Conservation (phyloP, 1,284 basidiomycete species). For the Malassezia restricta region DNA sequence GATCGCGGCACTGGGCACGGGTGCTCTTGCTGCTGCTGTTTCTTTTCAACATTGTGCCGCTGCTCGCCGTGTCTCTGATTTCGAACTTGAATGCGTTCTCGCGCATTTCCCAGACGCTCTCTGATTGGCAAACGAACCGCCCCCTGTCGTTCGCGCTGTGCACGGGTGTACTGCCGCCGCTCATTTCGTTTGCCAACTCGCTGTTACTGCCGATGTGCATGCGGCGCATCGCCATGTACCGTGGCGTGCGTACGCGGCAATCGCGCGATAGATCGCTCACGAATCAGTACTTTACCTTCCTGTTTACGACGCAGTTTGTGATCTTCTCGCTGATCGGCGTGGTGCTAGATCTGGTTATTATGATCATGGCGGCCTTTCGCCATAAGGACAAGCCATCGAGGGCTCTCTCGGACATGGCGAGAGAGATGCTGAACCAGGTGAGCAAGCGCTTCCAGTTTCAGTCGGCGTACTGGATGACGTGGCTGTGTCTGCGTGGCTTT, state of each 20-base stretch:
- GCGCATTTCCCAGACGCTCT: conserved; percentile 19
- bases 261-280: conserved; percentile 29
- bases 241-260: conserved; percentile 34
- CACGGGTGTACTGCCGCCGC: conserved; percentile 33
- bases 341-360: conserved; percentile 21
- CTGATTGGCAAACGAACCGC: conserved; percentile 21
- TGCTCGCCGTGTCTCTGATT: conserved; percentile 32
- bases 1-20: conserved; percentile 28
- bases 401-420: background rate
- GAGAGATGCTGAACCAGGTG: conserved; percentile 19
- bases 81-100: conserved; percentile 37
- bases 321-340: conserved; percentile 44
- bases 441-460: conserved; percentile 35
- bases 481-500: conserved; percentile 66
- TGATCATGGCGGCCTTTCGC: background rate
- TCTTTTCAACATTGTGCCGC: conserved; percentile 37
- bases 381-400: background rate
- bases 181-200: conserved; percentile 31
- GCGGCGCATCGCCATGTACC: conserved; percentile 40
- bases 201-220: conserved; percentile 37
- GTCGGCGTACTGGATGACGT: conserved; percentile 45
- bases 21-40: conserved; percentile 29
- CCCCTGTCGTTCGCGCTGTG: conserved; percentile 34
- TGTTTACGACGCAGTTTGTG: conserved; percentile 41
- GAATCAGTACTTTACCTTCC: conserved; percentile 38